Evolutionary conservation across 169 alveolate genomes (phyloP), one percentile per base, ranked within the genome.

Genomic region (Cryptosporidium bovis): DNA sequence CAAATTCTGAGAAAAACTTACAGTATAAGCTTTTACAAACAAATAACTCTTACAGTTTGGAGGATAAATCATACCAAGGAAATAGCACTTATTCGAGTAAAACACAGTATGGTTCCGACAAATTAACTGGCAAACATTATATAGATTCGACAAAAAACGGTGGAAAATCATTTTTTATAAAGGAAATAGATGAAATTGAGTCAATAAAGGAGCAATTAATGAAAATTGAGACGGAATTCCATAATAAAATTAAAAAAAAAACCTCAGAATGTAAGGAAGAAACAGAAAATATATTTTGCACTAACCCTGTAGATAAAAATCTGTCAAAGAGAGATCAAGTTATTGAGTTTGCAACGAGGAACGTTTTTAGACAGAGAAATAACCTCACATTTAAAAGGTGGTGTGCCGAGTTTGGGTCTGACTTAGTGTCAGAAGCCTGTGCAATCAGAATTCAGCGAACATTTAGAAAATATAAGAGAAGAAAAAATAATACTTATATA

Each of bases 401-500:
- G 87, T 77, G 77, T 44, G 87, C 29, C 12, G 71, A 77, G 64
- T 77, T 58, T 77, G 87, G 87, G 13, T 40, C 87, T 36, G 71
- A 62, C 31, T 60, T 77, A 44, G 87, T 77, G 4, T 60, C 64
- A 44, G 87, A 77, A 58, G 87, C 87, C 24, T 77, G 87, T 40
- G 87, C 71, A 36, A 77, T 77, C 29, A 56, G 87, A 53, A 77
- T 77, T 18, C 87, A 77, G 56, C 40, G 77, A 48, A 62, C 87
- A 58, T 77, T 16, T 62, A 68, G 87, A 2, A 60, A 62, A 6
- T 77, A 77, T 44, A 60, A 58, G 13, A 31, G 34, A 15, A 77
- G 56, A 48, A 77, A 77, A 62, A 51, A 1, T 33, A 62, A 62
- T 18, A 24, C 27, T 24, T 24, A 6, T 46, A 15, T 29, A 24